phyloP scores from a whole-genome alignment of 345 rosid species.

The Lagerstroemia speciosa region DNA sequence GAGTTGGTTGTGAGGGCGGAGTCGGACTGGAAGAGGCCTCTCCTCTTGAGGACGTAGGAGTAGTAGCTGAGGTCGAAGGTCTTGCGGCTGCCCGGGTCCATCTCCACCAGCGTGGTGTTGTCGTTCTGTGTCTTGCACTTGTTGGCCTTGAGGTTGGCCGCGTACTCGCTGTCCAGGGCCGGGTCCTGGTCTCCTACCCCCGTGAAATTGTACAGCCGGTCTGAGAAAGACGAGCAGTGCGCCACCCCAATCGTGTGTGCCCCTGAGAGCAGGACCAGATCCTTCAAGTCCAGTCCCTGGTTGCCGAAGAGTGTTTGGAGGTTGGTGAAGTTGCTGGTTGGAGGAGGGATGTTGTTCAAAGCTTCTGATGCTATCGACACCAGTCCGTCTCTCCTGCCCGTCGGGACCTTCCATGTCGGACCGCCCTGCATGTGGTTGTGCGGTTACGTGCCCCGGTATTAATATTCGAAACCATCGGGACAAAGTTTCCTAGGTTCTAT shows the following conservation, averaged over 20 bases:
- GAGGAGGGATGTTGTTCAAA: conserved; percentile 44
- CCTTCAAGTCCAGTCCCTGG: conserved; percentile 61
- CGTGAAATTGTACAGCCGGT: conserved; percentile 64
- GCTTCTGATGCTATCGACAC: conserved; percentile 60
- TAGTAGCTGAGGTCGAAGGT: conserved; percentile 46
- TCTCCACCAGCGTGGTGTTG: conserved; percentile 43
- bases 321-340: conserved; percentile 45
- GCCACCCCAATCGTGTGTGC: conserved; percentile 78
- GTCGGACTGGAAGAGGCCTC: conserved; percentile 59
- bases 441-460: background rate
- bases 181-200: conserved; percentile 60
- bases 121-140: conserved; percentile 56
- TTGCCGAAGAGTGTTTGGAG: conserved; percentile 42
- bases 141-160: conserved; percentile 50
- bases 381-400: conserved; percentile 68
- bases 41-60: conserved; percentile 37
- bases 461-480: no score
- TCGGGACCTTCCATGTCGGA: conserved; percentile 80
- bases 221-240: conserved; percentile 51
- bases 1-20: conserved; percentile 46
- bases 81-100: conserved; percentile 66
- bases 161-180: conserved; percentile 57
- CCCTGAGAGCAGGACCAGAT: conserved; percentile 63
- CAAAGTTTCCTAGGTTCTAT: background rate
- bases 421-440: conserved; percentile 43